Evolutionary conservation across 306 rosid species (phyloP).

Genomic region (Lathyrus sativus): DNA sequence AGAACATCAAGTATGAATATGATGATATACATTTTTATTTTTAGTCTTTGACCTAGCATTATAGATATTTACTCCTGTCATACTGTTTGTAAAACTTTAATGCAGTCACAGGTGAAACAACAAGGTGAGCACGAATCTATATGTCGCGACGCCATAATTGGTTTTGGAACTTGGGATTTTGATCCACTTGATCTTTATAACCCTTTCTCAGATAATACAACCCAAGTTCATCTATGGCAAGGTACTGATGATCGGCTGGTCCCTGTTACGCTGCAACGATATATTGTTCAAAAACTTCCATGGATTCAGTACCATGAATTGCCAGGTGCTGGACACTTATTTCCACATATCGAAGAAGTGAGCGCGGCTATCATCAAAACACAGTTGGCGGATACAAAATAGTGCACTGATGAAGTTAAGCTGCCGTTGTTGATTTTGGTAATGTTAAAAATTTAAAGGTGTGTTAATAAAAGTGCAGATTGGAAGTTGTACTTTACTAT

Average conservation of each 20-base stretch:
- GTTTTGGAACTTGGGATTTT: slow-evolving; percentile 71
- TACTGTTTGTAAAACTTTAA: too few relatives aligned
- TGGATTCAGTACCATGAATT: slow-evolving; percentile 80
- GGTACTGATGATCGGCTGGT: slow-evolving; percentile 60
- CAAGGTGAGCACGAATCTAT: slow-evolving; percentile 62
- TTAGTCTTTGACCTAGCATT: too few relatives aligned
- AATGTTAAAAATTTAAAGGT: not conserved
- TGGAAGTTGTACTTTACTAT: not conserved
- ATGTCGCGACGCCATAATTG: slow-evolving; percentile 50
- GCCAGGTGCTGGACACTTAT: slow-evolving; percentile 62
- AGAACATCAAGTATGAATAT: not conserved
- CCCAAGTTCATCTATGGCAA: slow-evolving; percentile 70
- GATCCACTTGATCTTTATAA: slow-evolving; percentile 55
- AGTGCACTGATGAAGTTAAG: slow-evolving; percentile 1
- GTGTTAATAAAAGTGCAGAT: not conserved
- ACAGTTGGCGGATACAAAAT: slow-evolving; percentile 38
- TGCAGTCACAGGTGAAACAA: slow-evolving; percentile 48
- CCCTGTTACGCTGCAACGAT: slow-evolving; percentile 47
- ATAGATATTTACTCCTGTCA: too few relatives aligned
- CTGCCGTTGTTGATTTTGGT: not conserved
- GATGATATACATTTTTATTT: too few relatives aligned
- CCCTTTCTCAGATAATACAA: slow-evolving; percentile 51
- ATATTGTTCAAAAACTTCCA: slow-evolving; percentile 53
- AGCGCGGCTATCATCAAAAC: slow-evolving; percentile 45
- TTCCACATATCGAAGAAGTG: slow-evolving; percentile 35